Percentiles rank a stretch among this genome's conserved stretches.
These are phyloP conservation scores for Chenopodium formosanum DNA, from an alignment of 148 eudicot species.

Conservation along the genomic window DNA sequence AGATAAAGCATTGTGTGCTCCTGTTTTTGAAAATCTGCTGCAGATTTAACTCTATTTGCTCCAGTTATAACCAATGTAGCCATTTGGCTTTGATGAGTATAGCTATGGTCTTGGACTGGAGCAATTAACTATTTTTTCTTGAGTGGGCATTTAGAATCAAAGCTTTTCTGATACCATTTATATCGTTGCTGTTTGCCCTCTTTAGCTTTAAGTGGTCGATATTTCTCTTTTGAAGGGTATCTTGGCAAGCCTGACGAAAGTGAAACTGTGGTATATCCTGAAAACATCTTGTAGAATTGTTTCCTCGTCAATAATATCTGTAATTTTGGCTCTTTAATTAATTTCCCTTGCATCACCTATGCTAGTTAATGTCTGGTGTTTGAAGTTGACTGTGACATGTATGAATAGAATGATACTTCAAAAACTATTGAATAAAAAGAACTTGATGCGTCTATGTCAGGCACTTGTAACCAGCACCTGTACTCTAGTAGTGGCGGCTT, in stretches of 20 bases:
- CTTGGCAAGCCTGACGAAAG: neutral
- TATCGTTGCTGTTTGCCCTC: neutral
- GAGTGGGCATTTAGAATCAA: neutral
- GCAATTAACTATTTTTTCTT: too few relatives aligned
- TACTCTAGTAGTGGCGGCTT: neutral
- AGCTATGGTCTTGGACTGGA: too few relatives aligned
- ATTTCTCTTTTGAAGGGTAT: neutral
- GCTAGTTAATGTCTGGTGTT: neutral
- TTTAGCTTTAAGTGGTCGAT: neutral
- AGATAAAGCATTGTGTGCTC: too few relatives aligned
- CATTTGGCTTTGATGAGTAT: too few relatives aligned
- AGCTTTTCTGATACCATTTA: neutral
- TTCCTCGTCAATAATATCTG: neutral
- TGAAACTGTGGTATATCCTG: neutral
- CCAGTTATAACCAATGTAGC: too few relatives aligned
- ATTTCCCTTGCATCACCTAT: neutral
- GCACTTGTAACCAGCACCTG: neutral
- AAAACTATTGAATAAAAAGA: neutral
- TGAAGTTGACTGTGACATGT: neutral
- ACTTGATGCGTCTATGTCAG: neutral
- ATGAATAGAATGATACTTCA: neutral
- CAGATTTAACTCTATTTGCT: too few relatives aligned
- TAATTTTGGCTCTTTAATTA: neutral
- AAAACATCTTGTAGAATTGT: neutral
- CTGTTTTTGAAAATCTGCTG: too few relatives aligned